These are phyloP conservation scores for Phytophthora sansomeana DNA, from an alignment of 352 stramenopile species.

Conservation along the genomic window DNA sequence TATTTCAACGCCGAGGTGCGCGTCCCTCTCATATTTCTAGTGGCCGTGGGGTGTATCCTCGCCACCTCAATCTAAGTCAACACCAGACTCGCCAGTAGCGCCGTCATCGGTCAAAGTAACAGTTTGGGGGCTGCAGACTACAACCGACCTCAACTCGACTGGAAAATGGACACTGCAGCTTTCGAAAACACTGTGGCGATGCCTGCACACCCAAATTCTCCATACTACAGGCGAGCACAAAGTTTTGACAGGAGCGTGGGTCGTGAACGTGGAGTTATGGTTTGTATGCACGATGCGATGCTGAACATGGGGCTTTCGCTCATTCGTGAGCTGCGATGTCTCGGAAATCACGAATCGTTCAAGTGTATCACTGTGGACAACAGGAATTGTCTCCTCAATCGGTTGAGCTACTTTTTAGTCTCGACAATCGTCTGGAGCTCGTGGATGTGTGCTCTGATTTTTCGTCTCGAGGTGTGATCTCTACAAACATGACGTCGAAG, in stretches of 20 bases:
- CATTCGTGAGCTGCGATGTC: conserved; percentile 35
- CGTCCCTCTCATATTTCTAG: conserved; percentile 6
- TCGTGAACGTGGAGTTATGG: conserved; percentile 22
- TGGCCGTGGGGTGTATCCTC: conserved; percentile 5
- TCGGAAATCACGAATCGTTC: conserved; percentile 36
- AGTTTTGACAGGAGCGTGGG: conserved; percentile 30
- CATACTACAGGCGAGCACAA: conserved; percentile 16
- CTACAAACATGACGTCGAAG: conserved; percentile 8
- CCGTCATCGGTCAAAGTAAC: conserved; percentile 20
- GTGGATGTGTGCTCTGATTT: conserved; percentile 54
- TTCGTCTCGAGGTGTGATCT: conserved; percentile 21
- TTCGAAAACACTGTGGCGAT: conserved; percentile 19
- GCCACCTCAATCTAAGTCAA: conserved; percentile 35
- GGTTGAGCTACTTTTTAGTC: conserved; percentile 28
- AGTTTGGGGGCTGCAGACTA: conserved; percentile 16
- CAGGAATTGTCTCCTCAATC: conserved; percentile 51
- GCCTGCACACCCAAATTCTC: conserved; percentile 11
- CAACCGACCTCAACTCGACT: conserved; percentile 23
- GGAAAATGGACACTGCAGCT: conserved; percentile 27
- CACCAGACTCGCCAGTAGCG: conserved; percentile 19
- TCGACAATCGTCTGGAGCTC: conserved; percentile 40
- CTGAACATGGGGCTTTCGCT: conserved; percentile 52
- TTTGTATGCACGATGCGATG: conserved; percentile 43
- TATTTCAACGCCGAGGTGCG: background rate
- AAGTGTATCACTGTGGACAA: conserved; percentile 38